Percentiles rank a stretch among this genome's conserved stretches.
phyloP scores from a whole-genome alignment of 345 rosid genomes.

The Moricandia moricandioides region DNA sequence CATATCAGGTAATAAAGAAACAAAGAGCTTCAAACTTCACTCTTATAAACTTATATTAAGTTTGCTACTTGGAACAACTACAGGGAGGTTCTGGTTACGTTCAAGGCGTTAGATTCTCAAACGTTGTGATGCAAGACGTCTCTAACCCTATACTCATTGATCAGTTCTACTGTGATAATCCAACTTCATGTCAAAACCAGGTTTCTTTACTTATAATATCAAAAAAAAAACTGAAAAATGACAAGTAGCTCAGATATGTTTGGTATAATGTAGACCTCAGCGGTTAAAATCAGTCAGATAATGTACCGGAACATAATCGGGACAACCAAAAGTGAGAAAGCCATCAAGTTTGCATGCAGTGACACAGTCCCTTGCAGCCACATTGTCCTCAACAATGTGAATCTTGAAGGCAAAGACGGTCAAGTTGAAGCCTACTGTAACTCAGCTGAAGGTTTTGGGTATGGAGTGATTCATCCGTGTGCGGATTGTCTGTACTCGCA shows the following conservation, averaged over 20 bases:
- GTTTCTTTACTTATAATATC: constrained; percentile 30
- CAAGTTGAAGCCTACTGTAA: constrained; percentile 87
- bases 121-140: constrained; percentile 79
- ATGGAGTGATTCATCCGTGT: constrained; percentile 84
- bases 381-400: constrained; percentile 72
- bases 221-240: constrained; percentile 1
- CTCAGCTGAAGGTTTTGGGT: constrained; percentile 83
- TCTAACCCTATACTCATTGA: constrained; percentile 90
- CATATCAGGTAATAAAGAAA: constrained; percentile 75
- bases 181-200: constrained; percentile 75
- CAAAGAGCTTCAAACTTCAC: not conserved
- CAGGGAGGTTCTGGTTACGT: constrained; percentile 98
- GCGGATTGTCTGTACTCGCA: constrained; percentile 89
- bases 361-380: constrained; percentile 83
- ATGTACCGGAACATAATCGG: constrained; percentile 87
- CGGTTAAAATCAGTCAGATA: constrained; percentile 78
- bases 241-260: not conserved
- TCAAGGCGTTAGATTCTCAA: constrained; percentile 65
- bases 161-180: constrained; percentile 97
- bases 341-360: constrained; percentile 94
- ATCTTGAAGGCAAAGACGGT: constrained; percentile 79
- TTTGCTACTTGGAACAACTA: not conserved
- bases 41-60: not conserved
- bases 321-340: constrained; percentile 68
- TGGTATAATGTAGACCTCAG: constrained; percentile 59